phyloP scores from a whole-genome alignment of 2,329 filamentous ascomycete genomes.

The Penicillium concentricum region DNA sequence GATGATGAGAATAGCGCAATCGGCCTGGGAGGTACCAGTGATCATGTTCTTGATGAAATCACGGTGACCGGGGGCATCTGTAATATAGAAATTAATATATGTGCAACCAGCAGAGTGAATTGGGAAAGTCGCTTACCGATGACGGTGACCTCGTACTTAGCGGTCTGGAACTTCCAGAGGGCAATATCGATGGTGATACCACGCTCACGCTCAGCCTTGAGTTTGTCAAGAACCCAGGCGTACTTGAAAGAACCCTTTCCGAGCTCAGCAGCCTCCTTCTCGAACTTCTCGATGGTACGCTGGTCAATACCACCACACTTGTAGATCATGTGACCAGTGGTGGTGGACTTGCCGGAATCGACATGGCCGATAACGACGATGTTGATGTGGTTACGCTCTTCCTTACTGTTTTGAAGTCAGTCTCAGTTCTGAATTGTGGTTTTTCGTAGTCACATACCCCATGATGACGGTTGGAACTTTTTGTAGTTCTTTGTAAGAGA shows the following conservation, averaged over 20 bases:
- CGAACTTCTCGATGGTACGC: slow-evolving; percentile 99
- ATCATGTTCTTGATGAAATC: slow-evolving; percentile 99
- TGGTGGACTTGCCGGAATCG: slow-evolving; percentile 99
- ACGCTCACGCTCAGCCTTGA: slow-evolving; percentile 99
- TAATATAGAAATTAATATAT: slow-evolving; percentile 12
- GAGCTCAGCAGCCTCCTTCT: slow-evolving; percentile 99
- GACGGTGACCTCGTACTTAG: slow-evolving; percentile 96
- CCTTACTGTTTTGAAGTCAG: slow-evolving; percentile 63
- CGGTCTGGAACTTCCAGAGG: slow-evolving; percentile 99
- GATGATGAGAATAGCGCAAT: slow-evolving; percentile 99
- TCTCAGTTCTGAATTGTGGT: too few species aligned
- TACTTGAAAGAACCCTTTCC: slow-evolving; percentile 99
- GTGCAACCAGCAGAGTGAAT: not conserved
- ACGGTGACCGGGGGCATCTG: slow-evolving; percentile 98
- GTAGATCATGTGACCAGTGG: slow-evolving; percentile 97
- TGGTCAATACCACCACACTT: slow-evolving; percentile 99
- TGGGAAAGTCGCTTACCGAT: slow-evolving; percentile 65
- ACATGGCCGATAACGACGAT: slow-evolving; percentile 99
- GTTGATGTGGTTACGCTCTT: slow-evolving; percentile 95
- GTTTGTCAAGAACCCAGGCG: slow-evolving; percentile 99
- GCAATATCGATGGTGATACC: slow-evolving; percentile 99
- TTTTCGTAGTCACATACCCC: slow-evolving; percentile 62
- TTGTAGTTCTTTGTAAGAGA: slow-evolving; percentile 51
- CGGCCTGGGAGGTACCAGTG: slow-evolving; percentile 99
- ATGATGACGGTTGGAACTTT: slow-evolving; percentile 54